Conservation (phyloP, 2,329 filamentous ascomycete species). For the Onygenales sp. region DNA sequence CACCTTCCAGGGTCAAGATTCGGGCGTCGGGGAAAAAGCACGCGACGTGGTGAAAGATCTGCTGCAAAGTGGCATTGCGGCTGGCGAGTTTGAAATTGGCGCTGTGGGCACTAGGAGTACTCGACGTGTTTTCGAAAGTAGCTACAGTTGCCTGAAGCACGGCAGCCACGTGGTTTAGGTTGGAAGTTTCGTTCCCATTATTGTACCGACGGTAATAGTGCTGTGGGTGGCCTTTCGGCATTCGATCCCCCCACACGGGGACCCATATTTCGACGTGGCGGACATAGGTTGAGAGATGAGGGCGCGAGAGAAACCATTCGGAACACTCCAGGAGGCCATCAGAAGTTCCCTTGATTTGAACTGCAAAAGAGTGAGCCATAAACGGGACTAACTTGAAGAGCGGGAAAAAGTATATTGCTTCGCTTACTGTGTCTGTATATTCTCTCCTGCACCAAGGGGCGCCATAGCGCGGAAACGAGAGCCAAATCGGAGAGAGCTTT, state of each 20-base stretch:
- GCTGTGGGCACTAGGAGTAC: constrained; percentile 9
- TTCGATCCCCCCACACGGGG: constrained; percentile 56
- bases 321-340: constrained; percentile 52
- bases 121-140: constrained; percentile 20
- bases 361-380: constrained; percentile 15
- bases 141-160: constrained; percentile 17
- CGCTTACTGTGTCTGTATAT: constrained; percentile 56
- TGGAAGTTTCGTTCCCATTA: constrained; percentile 14
- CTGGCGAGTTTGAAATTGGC: constrained; percentile 25
- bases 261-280: constrained; percentile 71
- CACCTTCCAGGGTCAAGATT: constrained; percentile 66
- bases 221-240: constrained; percentile 39
- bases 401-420: neutral
- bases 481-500: constrained; percentile 59
- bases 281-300: constrained; percentile 54
- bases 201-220: constrained; percentile 18
- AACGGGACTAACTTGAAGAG: constrained; percentile 1
- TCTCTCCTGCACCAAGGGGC: constrained; percentile 58
- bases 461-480: constrained; percentile 52
- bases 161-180: constrained; percentile 14
- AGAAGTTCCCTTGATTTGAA: constrained; percentile 64
- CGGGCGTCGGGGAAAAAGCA: constrained; percentile 50
- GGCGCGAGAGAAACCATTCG: constrained; percentile 49
- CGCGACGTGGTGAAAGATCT: constrained; percentile 57
- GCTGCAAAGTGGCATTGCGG: constrained; percentile 61